These are phyloP conservation scores for Baorangia bicolor DNA, from an alignment of 768 basidiomycete genomes.

Conservation along the genomic window DNA sequence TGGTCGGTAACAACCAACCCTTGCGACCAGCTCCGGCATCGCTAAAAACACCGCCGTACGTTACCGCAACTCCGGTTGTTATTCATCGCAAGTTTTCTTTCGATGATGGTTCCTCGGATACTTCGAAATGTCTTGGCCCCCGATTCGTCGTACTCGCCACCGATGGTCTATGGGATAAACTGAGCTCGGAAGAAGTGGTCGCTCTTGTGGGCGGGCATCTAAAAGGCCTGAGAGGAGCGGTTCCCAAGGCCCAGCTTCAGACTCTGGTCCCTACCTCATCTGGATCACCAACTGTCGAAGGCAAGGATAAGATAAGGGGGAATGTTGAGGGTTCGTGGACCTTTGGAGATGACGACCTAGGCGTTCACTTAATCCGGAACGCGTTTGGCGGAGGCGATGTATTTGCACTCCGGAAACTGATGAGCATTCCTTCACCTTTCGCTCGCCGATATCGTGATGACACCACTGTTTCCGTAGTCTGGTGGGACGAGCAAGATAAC, in stretches of 20 bases:
- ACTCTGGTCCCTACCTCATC: conserved; percentile 52
- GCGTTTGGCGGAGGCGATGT: conserved; percentile 87
- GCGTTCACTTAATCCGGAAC: conserved; percentile 85
- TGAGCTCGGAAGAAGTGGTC: conserved; percentile 83
- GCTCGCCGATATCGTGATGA: conserved; percentile 82
- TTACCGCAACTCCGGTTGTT: conserved; percentile 79
- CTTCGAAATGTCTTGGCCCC: conserved; percentile 27
- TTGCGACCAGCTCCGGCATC: conserved; percentile 58
- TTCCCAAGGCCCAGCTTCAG: conserved; percentile 59
- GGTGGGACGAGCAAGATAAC: conserved; percentile 70
- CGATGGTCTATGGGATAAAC: conserved; percentile 76
- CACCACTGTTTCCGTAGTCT: conserved; percentile 79
- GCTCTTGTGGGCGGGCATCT: conserved; percentile 83
- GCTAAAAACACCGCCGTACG: conserved; percentile 91
- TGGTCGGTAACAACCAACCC: conserved; percentile 57
- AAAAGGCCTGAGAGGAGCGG: conserved; percentile 61
- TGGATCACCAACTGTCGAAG: conserved; percentile 58
- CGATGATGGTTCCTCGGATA: conserved; percentile 26
- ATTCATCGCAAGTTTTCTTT: conserved; percentile 71
- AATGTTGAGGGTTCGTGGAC: conserved; percentile 58
- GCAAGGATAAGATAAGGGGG: conserved; percentile 49
- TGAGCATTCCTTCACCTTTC: conserved; percentile 83
- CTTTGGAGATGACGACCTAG: conserved; percentile 76
- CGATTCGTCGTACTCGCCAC: conserved; percentile 90
- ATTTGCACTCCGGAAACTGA: conserved; percentile 49